Evolutionary conservation across 2,329 filamentous ascomycete species (phyloP).

Genomic region (Pyrenochaeta sp.): DNA sequence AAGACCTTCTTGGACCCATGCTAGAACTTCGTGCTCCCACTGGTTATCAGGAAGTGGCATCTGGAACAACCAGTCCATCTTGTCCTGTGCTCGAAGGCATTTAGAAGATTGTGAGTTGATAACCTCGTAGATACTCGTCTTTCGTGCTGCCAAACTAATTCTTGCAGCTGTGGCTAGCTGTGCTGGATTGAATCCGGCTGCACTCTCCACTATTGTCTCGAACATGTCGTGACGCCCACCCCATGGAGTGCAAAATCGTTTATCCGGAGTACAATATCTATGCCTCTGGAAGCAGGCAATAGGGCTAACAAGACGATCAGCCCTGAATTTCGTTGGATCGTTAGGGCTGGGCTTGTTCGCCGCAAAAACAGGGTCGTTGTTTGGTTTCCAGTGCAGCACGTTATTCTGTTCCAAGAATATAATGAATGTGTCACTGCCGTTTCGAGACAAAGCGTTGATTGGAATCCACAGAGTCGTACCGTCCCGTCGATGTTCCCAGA

Average conservation of each 20-base stretch:
- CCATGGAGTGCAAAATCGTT: neutral
- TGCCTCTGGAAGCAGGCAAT: neutral
- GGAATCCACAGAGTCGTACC: neutral
- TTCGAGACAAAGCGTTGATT: neutral
- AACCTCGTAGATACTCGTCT: neutral
- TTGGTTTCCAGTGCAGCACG: neutral
- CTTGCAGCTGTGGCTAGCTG: neutral
- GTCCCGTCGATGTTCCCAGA: neutral
- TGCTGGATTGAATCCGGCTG: neutral
- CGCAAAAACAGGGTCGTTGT: neutral
- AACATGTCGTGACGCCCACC: neutral
- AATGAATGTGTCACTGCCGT: neutral
- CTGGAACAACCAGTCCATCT: neutral
- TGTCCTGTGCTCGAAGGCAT: neutral
- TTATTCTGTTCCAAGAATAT: neutral
- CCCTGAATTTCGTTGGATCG: neutral
- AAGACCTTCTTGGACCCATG: constrained; percentile 21
- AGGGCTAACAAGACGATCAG: neutral
- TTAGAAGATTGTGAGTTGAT: neutral
- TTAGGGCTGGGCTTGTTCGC: neutral
- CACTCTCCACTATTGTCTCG: neutral
- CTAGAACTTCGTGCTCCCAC: constrained; percentile 16
- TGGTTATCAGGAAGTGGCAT: constrained; percentile 11
- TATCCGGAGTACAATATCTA: neutral
- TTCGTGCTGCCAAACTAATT: neutral